These are phyloP conservation scores for Euphorbia tirucalli DNA, from an alignment of 345 rosid genomes.

Conservation along the genomic window DNA sequence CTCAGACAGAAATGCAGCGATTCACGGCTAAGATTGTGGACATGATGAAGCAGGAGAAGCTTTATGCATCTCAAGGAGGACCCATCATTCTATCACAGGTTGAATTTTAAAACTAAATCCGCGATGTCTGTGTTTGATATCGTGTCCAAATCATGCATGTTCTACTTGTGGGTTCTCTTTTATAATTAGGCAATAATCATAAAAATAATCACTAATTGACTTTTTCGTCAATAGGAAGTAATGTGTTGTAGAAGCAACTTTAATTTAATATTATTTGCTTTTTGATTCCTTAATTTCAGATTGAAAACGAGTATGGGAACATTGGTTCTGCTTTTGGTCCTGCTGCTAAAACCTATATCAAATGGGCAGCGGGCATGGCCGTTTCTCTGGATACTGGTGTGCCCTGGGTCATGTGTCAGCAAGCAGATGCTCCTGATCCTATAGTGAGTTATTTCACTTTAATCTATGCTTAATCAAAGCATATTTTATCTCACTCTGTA, in stretches of 20 bases:
- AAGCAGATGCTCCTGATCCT: conserved; percentile 90
- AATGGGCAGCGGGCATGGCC: conserved; percentile 96
- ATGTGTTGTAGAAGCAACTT: neutral
- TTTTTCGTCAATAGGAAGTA: conserved; percentile 1
- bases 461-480: neutral
- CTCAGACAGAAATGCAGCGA: conserved; percentile 80
- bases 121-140: neutral
- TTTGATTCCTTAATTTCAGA: conserved; percentile 40
- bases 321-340: conserved; percentile 63
- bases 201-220: conserved; percentile 12
- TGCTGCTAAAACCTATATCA: conserved; percentile 67
- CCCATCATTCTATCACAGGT: conserved; percentile 97
- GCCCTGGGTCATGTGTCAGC: conserved; percentile 99
- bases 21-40: conserved; percentile 86
- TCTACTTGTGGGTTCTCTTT: conserved; percentile 8
- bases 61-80: conserved; percentile 95
- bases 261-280: neutral
- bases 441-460: conserved; percentile 46
- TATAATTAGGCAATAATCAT: conserved; percentile 7
- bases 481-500: neutral
- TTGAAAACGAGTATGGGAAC: conserved; percentile 96
- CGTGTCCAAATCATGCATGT: conserved; percentile 2
- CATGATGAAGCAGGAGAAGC: conserved; percentile 83
- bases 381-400: conserved; percentile 79
- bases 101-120: conserved; percentile 8